phyloP scores from a whole-genome alignment of 352 stramenopile genomes.

The Phytophthora agathidicida region DNA sequence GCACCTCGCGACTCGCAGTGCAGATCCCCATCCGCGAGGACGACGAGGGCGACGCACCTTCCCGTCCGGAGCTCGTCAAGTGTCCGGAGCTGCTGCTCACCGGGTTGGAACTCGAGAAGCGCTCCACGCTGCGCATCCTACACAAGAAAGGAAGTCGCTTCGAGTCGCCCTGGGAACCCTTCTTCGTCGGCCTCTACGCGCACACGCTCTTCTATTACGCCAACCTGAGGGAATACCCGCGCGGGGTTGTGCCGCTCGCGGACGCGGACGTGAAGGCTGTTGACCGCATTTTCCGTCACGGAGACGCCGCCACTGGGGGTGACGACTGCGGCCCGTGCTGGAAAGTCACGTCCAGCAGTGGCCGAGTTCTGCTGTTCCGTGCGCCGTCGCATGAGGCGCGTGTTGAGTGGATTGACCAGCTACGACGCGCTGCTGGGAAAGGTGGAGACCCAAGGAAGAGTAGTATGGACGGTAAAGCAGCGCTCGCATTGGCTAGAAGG shows the following conservation, averaged over 20 bases:
- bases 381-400: conserved; percentile 54
- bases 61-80: conserved; percentile 29
- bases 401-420: conserved; percentile 55
- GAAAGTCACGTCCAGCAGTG: conserved; percentile 66
- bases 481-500: conserved; percentile 31
- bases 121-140: conserved; percentile 46
- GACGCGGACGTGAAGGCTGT: conserved; percentile 57
- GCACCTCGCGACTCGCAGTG: conserved; percentile 18
- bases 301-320: conserved; percentile 7
- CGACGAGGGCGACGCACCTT: not conserved
- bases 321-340: conserved; percentile 77
- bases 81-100: conserved; percentile 61
- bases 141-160: conserved; percentile 76
- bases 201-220: conserved; percentile 74
- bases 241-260: conserved; percentile 56
- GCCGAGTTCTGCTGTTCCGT: conserved; percentile 69
- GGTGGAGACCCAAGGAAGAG: conserved; percentile 1
- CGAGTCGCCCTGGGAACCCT: conserved; percentile 63
- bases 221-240: conserved; percentile 50
- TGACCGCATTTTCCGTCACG: conserved; percentile 62
- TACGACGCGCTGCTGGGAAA: conserved; percentile 39
- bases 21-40: conserved; percentile 21
- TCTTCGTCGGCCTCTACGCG: conserved; percentile 66
- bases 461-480: conserved; percentile 37
- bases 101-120: conserved; percentile 50